Percentiles rank a stretch among this genome's conserved stretches.
Conservation (phyloP, 495 filamentous ascomycete genomes). For the Neurospora sp. region DNA sequence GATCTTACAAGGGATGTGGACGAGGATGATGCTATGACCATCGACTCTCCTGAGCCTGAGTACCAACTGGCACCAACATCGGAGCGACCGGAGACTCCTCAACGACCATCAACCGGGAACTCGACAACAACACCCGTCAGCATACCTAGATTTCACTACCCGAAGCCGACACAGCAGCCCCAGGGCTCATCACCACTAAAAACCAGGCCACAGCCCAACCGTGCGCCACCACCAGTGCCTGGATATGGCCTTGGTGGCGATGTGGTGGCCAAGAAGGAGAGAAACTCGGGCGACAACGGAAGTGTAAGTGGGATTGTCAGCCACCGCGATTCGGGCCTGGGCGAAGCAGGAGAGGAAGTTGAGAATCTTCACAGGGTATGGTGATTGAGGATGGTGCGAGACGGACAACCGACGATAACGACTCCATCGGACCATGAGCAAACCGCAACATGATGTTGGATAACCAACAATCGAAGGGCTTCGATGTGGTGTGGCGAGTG, state of each 20-base stretch:
- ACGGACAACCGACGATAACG: neutral
- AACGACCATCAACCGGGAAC: neutral
- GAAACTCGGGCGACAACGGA: neutral
- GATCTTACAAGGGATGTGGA: neutral
- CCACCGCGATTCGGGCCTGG: constrained; percentile 1
- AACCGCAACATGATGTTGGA: neutral
- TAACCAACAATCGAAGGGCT: neutral
- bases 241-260: neutral
- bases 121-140: constrained; percentile 5
- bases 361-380: constrained; percentile 2
- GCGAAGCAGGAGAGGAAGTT: constrained; percentile 2
- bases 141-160: constrained; percentile 11
- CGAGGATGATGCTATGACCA: constrained; percentile 9
- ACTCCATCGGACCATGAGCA: neutral
- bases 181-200: constrained; percentile 12
- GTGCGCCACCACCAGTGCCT: constrained; percentile 31
- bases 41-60: constrained; percentile 6
- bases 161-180: constrained; percentile 6
- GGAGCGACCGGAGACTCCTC: neutral
- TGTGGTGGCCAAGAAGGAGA: neutral
- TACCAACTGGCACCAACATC: constrained; percentile 6
- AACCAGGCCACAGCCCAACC: constrained; percentile 25
- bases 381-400: neutral
- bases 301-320: neutral
- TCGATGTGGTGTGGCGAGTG: neutral